Evolutionary conservation across 495 filamentous ascomycete genomes (phyloP).

Genomic region (Trichoderma reesei): DNA sequence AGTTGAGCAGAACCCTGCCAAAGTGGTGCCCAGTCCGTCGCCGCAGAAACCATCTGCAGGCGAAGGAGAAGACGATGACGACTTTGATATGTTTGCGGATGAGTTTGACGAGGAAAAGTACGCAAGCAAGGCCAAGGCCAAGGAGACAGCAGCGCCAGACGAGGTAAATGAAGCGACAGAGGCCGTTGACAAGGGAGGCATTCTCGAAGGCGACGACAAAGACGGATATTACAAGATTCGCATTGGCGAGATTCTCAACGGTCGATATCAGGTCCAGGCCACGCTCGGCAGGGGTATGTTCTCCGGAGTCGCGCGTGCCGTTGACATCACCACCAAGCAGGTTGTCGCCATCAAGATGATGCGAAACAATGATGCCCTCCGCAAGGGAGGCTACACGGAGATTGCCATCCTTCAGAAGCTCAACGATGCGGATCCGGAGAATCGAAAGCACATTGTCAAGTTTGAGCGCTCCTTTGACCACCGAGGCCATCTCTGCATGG

Average conservation of each 20-base stretch:
- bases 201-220: constrained; percentile 87
- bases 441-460: constrained; percentile 86
- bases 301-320: constrained; percentile 86
- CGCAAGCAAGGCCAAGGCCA: constrained; percentile 32
- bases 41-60: constrained; percentile 26
- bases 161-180: constrained; percentile 29
- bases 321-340: constrained; percentile 60
- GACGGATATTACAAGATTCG: constrained; percentile 94
- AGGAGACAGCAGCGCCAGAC: constrained; percentile 21
- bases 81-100: constrained; percentile 95
- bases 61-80: constrained; percentile 47
- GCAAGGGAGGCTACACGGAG: constrained; percentile 89
- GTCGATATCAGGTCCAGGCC: constrained; percentile 76
- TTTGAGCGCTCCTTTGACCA: constrained; percentile 84
- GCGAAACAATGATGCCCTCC: constrained; percentile 85
- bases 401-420: constrained; percentile 83
- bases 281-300: constrained; percentile 94
- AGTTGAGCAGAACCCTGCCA: constrained; percentile 22
- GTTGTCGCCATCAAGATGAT: constrained; percentile 89
- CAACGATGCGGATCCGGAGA: constrained; percentile 70
- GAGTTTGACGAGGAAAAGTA: constrained; percentile 87
- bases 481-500: constrained; percentile 90
- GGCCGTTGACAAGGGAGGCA: constrained; percentile 43
- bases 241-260: constrained; percentile 77
- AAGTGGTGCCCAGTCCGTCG: constrained; percentile 29